These are phyloP conservation scores for Knufia petricola DNA, from an alignment of 2,329 filamentous ascomycete genomes.

Conservation along the genomic window DNA sequence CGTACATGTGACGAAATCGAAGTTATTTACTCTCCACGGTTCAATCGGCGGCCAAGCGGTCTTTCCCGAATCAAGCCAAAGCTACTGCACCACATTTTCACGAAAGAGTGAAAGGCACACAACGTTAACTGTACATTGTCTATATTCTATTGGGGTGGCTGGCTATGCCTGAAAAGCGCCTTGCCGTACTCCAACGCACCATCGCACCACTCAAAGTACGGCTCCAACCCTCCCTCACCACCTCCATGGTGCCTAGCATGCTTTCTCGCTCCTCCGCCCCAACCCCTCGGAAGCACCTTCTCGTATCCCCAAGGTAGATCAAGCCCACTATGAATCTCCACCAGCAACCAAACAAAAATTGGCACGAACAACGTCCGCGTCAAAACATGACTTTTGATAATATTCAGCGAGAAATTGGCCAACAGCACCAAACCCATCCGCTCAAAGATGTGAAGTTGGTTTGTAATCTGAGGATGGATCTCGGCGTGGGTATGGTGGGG, in stretches of 20 bases:
- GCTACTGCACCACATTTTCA: too few species aligned
- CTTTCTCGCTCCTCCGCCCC: constrained; percentile 22
- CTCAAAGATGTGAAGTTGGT: constrained; percentile 23
- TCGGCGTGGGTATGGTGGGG: constrained; percentile 24
- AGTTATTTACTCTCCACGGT: too few species aligned
- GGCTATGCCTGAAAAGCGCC: too few species aligned
- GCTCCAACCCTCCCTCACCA: constrained; percentile 17
- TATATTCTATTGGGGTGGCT: too few species aligned
- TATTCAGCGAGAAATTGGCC: constrained; percentile 26
- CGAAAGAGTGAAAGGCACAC: too few species aligned
- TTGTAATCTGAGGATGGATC: constrained; percentile 26
- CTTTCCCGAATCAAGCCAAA: too few species aligned
- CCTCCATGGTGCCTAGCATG: constrained; percentile 22
- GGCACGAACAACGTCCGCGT: constrained; percentile 25
- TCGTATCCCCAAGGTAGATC: constrained; percentile 24
- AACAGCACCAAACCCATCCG: constrained; percentile 22
- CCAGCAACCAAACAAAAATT: constrained; percentile 23
- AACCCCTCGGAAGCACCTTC: constrained; percentile 23
- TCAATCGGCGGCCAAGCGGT: too few species aligned
- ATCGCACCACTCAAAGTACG: constrained; percentile 26
- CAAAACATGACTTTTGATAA: constrained; percentile 24
- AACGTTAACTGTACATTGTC: too few species aligned
- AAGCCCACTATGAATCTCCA: constrained; percentile 25
- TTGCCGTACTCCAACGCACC: too few species aligned
- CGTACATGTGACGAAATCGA: too few species aligned